Base-by-base conservation (phyloP, 345 rosid species). In the Carallia pectinifolia region DNA sequence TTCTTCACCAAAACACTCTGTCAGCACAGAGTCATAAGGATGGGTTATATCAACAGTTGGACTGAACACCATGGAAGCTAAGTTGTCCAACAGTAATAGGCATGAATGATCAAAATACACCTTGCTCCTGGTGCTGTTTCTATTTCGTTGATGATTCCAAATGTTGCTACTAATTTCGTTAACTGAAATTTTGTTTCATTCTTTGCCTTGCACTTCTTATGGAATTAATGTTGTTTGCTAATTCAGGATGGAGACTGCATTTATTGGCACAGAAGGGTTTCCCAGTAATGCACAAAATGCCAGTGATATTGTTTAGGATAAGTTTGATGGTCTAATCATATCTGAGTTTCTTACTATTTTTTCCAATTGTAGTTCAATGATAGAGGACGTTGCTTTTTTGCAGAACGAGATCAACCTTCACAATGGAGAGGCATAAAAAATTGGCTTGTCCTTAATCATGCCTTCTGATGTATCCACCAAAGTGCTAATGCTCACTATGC, bases 301-400 rank as follows among this genome's bases (percentile, higher is more conserved):
- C 59, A 77, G 77, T 64, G 86, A 85, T 65, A 82, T 83, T 70
- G 69, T 73, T 82, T 86, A 87, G 27, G 95, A 85, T 80, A 83
- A 84, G 54, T 89, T 88, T 74, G 95, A 90, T 53, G 86, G 92
- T 62, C 89, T 89, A 60, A 90, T 81, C 80, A 80, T 95, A 72
- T 87, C 93, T 18, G 94, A 95, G 82, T 85, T 81, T 80, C 87
- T 95, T 58, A 75, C 74, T 64, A 78, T 81, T 64, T 86, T 89
- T 80, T 68, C 89, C 50, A 88, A 70, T 73, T 76, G 84, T 75
- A 75, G 89, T 65, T 73, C 90, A 0, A 87, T 84, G 59, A 67
- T 87, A 52, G 87, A 56, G 58, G 90, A 78, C 61, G 74, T 82
- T 33, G 86, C 78, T 75, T 74, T 84, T 10, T 63, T 86, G 66